Conservation (phyloP, 495 filamentous ascomycete genomes). For the Terfezia boudieri region DNA sequence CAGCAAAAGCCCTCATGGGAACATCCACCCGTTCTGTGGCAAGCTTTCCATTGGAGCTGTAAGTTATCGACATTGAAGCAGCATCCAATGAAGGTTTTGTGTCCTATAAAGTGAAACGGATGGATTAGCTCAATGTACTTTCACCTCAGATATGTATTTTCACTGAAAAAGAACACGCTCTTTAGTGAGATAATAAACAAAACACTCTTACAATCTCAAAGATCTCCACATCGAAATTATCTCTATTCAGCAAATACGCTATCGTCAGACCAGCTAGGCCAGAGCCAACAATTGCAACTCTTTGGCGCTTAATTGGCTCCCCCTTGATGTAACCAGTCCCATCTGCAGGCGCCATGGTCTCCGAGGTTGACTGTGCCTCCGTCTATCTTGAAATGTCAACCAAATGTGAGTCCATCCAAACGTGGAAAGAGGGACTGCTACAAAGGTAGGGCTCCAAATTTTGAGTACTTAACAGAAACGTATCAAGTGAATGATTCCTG, state of each 20-base stretch:
- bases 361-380: too few species aligned
- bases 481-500: too few species aligned
- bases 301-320: conserved; percentile 1
- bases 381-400: too few species aligned
- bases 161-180: too few species aligned
- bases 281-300: conserved; percentile 30
- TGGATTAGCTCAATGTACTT: not conserved
- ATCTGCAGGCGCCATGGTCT: too few species aligned
- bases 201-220: conserved; percentile 25
- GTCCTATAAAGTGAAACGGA: conserved; percentile 12
- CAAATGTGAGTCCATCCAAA: too few species aligned
- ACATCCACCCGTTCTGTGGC: conserved; percentile 25
- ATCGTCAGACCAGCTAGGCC: conserved; percentile 33
- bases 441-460: too few species aligned
- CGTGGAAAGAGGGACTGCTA: too few species aligned
- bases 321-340: too few species aligned
- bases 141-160: too few species aligned
- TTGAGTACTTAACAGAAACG: too few species aligned
- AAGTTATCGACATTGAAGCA: conserved; percentile 19
- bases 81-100: conserved; percentile 23
- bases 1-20: conserved; percentile 36
- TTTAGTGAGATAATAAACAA: not conserved
- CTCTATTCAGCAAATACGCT: conserved; percentile 27
- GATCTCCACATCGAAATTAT: conserved; percentile 28
- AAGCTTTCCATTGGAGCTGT: conserved; percentile 1